Base-by-base conservation (phyloP, 148 eudicot genomes). In the Rhododendron vialii region DNA sequence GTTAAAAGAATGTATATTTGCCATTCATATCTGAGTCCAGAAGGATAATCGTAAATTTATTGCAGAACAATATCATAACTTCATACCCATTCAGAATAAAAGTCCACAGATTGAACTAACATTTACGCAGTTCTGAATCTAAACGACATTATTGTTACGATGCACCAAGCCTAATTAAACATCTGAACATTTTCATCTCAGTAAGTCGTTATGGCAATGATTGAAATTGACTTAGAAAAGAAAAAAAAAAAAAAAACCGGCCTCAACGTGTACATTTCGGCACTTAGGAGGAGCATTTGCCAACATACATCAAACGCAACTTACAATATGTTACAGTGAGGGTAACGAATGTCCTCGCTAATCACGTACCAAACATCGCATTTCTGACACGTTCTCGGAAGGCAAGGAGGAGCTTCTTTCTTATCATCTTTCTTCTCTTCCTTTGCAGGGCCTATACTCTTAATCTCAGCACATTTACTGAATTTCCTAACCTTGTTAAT, bases 401-500 rank as follows among this genome's bases (percentile, higher is more conserved):
- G 87, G 38, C 84, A 80, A 71, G 17, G 69, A 22, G 71, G 0
- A 1, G 53, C 7, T 0, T 87, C 87, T 83, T 89, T 85, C 18
- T 85, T 89, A 14, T 86, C 89, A 13, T 83, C 89, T 80, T 87
- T 89, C 83, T 87, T 89, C 36, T 87, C 89, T 22, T 85, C 91
- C 86, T 87, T 89, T 20, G 84, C 18, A 80, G 89, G 89, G 24
- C 91, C 89, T 20, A 89, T 50, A 7, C 89, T 89, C n/a, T 2
- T 50, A 14, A 89, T 89, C 33, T 84, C 81, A 7, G 91, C 91
- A 28, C 82, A 75, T 76, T 33, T 84, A 82, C 85, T 87, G 80
- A 89, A 89, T 76, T 89, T 89, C 85, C 91, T 87, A 33, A 85
- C 91, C 89, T 89, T 76, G 45, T 71, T 87, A 15, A 89, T 87